Conservation (phyloP, 352 stramenopile genomes). For the Pythium oligandrum region DNA sequence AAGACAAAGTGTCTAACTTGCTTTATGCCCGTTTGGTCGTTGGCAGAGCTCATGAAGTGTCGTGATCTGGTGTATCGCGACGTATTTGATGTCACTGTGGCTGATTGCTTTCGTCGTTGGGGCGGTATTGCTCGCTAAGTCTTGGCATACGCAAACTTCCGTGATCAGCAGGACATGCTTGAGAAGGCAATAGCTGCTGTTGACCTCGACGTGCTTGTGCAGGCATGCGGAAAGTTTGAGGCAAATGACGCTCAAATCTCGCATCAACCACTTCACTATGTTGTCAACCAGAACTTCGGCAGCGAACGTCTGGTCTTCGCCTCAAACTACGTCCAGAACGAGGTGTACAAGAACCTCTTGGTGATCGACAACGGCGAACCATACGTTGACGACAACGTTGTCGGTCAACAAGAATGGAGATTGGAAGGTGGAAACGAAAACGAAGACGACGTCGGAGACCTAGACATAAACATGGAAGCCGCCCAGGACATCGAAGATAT, state of each 20-base stretch:
- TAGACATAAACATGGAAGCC: too few species aligned
- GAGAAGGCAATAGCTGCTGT: conserved; percentile 8
- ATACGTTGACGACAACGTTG: conserved; percentile 9
- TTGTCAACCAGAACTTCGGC: conserved; percentile 7
- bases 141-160: conserved; percentile 2
- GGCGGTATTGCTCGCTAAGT: conserved; percentile 16
- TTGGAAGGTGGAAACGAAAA: conserved; percentile 6
- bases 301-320: conserved; percentile 10
- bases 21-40: conserved; percentile 17
- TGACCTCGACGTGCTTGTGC: conserved; percentile 6
- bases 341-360: conserved; percentile 11
- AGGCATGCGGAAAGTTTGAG: conserved; percentile 7
- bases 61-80: conserved; percentile 14
- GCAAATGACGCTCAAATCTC: conserved; percentile 5
- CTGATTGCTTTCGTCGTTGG: conserved; percentile 23
- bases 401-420: conserved; percentile 6
- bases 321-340: conserved; percentile 11
- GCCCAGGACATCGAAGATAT: conserved; percentile 2
- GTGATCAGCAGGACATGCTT: conserved; percentile 6
- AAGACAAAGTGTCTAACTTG: conserved; percentile 19
- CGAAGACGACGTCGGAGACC: conserved; percentile 6
- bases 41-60: conserved; percentile 24
- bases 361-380: conserved; percentile 9
- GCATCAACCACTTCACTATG: conserved; percentile 8
- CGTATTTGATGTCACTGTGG: conserved; percentile 4